Evolutionary conservation across 441 rosid genomes (phyloP).

Genomic region (Metrosideros polymorpha): DNA sequence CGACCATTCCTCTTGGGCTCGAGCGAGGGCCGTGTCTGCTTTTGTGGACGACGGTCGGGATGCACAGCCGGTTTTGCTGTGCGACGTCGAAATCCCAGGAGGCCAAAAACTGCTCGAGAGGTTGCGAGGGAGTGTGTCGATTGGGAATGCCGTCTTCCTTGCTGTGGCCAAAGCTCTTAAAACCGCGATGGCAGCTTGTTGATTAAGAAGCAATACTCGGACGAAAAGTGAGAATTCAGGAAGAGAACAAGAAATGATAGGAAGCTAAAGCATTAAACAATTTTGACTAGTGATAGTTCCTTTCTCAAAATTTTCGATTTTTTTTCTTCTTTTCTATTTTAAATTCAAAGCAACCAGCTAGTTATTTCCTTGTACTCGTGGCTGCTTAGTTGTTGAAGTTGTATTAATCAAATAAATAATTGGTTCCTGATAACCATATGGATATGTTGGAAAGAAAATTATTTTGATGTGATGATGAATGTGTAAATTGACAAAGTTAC

Average conservation of each 20-base stretch:
- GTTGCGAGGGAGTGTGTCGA: slow-evolving; percentile 52
- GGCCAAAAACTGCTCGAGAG: slow-evolving; percentile 51
- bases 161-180: slow-evolving; percentile 78
- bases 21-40: slow-evolving; percentile 45
- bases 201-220: slow-evolving; percentile 75
- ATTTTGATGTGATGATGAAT: background rate
- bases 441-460: background rate
- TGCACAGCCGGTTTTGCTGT: too few species aligned
- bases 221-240: slow-evolving; percentile 59
- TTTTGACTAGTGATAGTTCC: background rate
- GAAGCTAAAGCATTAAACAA: slow-evolving; percentile 26
- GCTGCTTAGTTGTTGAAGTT: background rate
- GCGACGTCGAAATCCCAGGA: slow-evolving; percentile 58
- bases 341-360: background rate
- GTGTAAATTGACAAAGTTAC: background rate
- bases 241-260: slow-evolving; percentile 71
- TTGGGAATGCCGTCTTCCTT: slow-evolving; percentile 43
- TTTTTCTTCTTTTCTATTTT: too few species aligned
- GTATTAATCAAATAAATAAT: background rate
- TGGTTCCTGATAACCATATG: background rate
- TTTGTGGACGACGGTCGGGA: slow-evolving; percentile 9
- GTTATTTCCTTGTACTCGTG: background rate
- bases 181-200: slow-evolving; percentile 62
- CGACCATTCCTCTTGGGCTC: slow-evolving; percentile 31
- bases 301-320: background rate